Percentiles rank a stretch among this genome's conserved stretches.
These are phyloP conservation scores for Balakata baccata DNA, from an alignment of 345 rosid species.

Conservation along the genomic window DNA sequence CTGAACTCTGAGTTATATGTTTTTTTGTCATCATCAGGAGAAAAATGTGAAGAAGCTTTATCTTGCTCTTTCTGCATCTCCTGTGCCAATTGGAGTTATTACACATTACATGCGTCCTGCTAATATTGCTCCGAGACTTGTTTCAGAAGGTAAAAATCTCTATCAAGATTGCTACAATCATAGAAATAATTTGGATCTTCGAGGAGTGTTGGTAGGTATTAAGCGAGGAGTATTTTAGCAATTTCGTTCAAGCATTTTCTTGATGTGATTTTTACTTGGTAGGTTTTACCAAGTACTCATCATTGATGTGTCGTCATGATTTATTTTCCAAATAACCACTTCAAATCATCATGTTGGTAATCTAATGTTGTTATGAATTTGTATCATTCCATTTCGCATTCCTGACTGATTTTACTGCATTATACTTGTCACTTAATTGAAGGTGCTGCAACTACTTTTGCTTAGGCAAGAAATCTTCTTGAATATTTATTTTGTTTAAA, in stretches of 20 bases:
- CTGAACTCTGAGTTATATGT: background rate
- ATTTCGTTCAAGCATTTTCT: background rate
- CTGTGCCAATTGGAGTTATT: slow-evolving; percentile 66
- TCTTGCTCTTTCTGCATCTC: slow-evolving; percentile 77
- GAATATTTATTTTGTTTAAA: background rate
- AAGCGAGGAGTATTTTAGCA: background rate
- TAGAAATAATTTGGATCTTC: slow-evolving; percentile 3
- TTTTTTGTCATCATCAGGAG: slow-evolving; percentile 37
- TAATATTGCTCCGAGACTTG: slow-evolving; percentile 75
- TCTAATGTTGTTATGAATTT: no score
- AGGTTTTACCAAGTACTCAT: background rate
- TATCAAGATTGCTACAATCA: slow-evolving; percentile 4
- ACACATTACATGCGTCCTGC: slow-evolving; percentile 91
- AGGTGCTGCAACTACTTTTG: background rate
- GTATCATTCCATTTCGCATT: background rate
- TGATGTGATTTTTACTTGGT: background rate
- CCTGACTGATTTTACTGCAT: background rate
- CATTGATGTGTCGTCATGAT: background rate
- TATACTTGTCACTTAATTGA: background rate
- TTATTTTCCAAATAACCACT: background rate
- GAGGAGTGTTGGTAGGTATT: background rate
- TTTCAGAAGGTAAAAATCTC: slow-evolving; percentile 61
- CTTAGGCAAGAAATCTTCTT: background rate
- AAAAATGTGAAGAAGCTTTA: slow-evolving; percentile 82
- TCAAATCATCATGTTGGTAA: no score